Conservation (phyloP, 305 asterid species). For the Fraxinus greggii region DNA sequence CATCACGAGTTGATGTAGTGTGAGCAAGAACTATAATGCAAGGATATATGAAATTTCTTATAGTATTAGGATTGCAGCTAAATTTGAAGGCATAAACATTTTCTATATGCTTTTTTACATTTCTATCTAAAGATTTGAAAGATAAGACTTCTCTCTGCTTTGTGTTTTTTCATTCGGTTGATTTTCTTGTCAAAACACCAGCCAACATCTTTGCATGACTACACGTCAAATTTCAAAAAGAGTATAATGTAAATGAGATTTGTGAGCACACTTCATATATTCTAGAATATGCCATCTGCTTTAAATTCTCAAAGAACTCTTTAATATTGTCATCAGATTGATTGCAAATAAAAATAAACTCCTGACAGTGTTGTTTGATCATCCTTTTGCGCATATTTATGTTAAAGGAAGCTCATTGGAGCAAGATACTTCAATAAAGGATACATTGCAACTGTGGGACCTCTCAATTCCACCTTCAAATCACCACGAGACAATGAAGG, state of each 20-base stretch:
- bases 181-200: background rate
- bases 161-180: background rate
- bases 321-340: background rate
- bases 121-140: background rate
- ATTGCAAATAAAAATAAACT: background rate
- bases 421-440: conserved; percentile 91
- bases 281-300: background rate
- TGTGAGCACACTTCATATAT: background rate
- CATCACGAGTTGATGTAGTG: background rate
- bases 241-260: background rate
- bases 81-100: background rate
- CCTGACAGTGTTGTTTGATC: background rate
- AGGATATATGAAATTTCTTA: background rate
- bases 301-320: background rate
- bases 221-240: background rate
- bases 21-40: background rate
- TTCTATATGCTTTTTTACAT: background rate
- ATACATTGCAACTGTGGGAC: conserved; percentile 55
- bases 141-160: background rate
- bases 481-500: conserved; percentile 80
- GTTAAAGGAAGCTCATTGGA: conserved; percentile 77
- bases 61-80: background rate
- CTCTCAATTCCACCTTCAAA: conserved; percentile 56
- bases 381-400: background rate
- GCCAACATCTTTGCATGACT: background rate